Conservation (phyloP, 2,329 filamentous ascomycete species). For the Clonostachys rosea region DNA sequence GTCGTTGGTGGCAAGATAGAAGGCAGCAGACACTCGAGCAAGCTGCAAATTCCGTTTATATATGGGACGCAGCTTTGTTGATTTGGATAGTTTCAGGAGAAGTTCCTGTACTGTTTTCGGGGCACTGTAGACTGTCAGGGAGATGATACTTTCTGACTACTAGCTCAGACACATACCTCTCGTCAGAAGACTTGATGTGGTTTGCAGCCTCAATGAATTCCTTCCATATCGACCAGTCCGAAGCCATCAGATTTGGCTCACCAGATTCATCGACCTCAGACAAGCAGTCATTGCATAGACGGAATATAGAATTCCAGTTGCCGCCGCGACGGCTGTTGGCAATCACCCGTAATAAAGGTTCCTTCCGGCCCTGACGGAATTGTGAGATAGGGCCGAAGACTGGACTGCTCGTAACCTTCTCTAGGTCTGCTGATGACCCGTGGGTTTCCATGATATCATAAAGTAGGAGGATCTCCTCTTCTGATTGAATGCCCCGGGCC, state of each 20-base stretch:
- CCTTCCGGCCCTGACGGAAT: constrained; percentile 40
- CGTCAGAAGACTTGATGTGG: constrained; percentile 18
- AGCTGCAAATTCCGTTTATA: constrained; percentile 31
- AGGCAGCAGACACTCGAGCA: constrained; percentile 29
- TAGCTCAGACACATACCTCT: constrained; percentile 19
- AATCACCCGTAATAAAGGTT: constrained; percentile 36
- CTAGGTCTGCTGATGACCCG: constrained; percentile 32
- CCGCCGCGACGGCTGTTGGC: constrained; percentile 25
- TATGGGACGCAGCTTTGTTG: constrained; percentile 23
- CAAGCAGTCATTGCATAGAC: constrained; percentile 37
- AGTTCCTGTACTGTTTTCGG: constrained; percentile 17
- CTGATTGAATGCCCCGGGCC: constrained; percentile 29
- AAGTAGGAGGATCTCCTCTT: constrained; percentile 45
- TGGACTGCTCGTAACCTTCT: constrained; percentile 29
- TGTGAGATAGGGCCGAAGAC: constrained; percentile 35
- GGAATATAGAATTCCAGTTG: constrained; percentile 36
- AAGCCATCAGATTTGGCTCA: constrained; percentile 34
- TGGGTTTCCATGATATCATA: constrained; percentile 41
- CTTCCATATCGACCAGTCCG: constrained; percentile 36
- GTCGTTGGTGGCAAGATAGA: constrained; percentile 21
- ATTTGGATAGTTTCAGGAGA: constrained; percentile 20
- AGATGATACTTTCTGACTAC: neutral
- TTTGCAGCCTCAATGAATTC: constrained; percentile 30
- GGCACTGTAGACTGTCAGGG: constrained; percentile 14
- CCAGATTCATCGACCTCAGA: constrained; percentile 26